Conservation (phyloP, 768 basidiomycete species). For the Gelatoporia subvermispora region DNA sequence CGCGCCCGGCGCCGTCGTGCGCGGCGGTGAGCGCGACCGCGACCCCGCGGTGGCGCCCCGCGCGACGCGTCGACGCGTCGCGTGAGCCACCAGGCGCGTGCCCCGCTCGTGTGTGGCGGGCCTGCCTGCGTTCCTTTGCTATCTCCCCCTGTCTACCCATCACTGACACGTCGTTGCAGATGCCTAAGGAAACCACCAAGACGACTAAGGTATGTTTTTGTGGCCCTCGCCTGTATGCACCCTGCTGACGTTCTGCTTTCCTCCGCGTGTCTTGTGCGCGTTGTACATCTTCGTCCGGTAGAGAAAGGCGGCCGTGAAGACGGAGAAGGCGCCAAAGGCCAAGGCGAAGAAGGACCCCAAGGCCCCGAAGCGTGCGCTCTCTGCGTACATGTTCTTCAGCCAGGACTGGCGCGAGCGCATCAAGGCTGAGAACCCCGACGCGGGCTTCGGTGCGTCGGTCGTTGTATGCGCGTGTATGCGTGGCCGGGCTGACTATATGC, state of each 20-base stretch:
- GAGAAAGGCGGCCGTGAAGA: slow-evolving; percentile 76
- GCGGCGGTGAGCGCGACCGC: slow-evolving; percentile 6
- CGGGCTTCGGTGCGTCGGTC: slow-evolving; percentile 68
- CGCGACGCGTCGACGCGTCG: slow-evolving; percentile 21
- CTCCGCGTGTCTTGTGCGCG: slow-evolving; percentile 3
- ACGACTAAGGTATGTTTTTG: slow-evolving; percentile 54
- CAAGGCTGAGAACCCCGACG: slow-evolving; percentile 94
- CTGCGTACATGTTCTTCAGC: slow-evolving; percentile 99
- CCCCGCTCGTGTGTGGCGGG: slow-evolving; percentile 29
- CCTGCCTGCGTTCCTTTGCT: slow-evolving; percentile 16
- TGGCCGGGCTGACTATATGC: slow-evolving; percentile 3
- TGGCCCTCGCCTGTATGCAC: slow-evolving; percentile 8
- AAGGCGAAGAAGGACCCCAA: slow-evolving; percentile 76
- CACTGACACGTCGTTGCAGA: slow-evolving; percentile 33
- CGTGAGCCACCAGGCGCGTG: slow-evolving; percentile 6
- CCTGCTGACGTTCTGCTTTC: not conserved
- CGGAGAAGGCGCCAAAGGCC: slow-evolving; percentile 48
- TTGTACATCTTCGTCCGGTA: slow-evolving; percentile 20
- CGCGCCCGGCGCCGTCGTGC: slow-evolving; percentile 11
- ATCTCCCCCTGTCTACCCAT: too few species aligned
- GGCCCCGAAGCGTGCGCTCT: slow-evolving; percentile 87
- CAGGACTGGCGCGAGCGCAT: slow-evolving; percentile 95
- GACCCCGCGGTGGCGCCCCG: slow-evolving; percentile 11
- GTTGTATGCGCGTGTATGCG: not conserved
- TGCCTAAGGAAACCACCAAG: slow-evolving; percentile 76